Conservation (phyloP, 306 rosid species). For the Quercus glauca region DNA sequence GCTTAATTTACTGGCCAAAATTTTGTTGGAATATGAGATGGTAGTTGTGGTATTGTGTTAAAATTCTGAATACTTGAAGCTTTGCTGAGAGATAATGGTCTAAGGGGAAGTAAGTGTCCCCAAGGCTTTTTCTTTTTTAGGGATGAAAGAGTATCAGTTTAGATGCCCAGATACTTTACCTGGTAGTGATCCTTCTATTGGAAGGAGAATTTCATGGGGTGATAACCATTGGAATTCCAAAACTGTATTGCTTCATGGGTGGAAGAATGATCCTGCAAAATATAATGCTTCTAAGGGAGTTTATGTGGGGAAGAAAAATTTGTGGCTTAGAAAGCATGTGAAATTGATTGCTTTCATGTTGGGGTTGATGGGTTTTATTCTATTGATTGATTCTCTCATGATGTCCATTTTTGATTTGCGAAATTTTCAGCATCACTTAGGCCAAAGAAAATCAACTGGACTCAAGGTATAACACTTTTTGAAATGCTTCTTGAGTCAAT, state of each 20-base stretch:
- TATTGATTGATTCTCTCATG: slow-evolving; percentile 71
- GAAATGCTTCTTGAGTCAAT: neutral
- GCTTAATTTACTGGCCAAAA: neutral
- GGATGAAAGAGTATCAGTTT: slow-evolving; percentile 53
- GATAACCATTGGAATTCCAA: slow-evolving; percentile 55
- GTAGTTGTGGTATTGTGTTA: neutral
- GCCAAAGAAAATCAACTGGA: slow-evolving; percentile 36
- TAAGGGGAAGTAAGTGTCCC: slow-evolving; percentile 50
- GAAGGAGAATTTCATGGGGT: slow-evolving; percentile 53
- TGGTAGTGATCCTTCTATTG: slow-evolving; percentile 39
- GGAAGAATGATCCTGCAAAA: slow-evolving; percentile 57
- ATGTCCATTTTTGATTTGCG: slow-evolving; percentile 56
- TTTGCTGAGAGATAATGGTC: slow-evolving; percentile 18
- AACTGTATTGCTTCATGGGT: slow-evolving; percentile 43
- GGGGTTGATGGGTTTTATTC: slow-evolving; percentile 59
- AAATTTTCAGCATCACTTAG: slow-evolving; percentile 33
- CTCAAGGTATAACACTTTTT: slow-evolving; percentile 35
- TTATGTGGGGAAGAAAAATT: slow-evolving; percentile 47
- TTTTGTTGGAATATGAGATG: slow-evolving; percentile 6
- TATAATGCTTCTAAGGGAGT: slow-evolving; percentile 49
- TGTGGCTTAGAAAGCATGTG: slow-evolving; percentile 62
- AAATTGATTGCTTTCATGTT: slow-evolving; percentile 53
- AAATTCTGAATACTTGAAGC: slow-evolving; percentile 19
- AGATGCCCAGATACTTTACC: slow-evolving; percentile 28
- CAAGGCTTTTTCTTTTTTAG: slow-evolving; percentile 39